Evolutionary conservation across 352 stramenopile species (phyloP).

Genomic region (Pythium brassicae): DNA sequence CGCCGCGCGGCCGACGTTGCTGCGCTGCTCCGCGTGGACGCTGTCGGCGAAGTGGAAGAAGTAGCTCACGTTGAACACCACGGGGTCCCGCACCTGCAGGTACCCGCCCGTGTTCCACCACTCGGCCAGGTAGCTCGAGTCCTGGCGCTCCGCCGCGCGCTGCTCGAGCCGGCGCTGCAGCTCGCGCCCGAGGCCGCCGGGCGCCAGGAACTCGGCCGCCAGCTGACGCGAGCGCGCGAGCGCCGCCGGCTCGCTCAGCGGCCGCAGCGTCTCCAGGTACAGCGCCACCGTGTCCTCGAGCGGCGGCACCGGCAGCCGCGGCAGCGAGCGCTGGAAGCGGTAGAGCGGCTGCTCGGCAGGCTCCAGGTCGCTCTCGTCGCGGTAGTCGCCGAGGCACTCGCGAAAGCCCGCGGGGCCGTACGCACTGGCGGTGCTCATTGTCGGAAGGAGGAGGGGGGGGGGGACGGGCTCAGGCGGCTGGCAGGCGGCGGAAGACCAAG

Average conservation of each 20-base stretch:
- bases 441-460: neutral
- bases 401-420: conserved; percentile 88
- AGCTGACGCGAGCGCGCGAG: conserved; percentile 65
- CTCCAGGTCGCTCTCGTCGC: conserved; percentile 67
- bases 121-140: conserved; percentile 69
- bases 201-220: conserved; percentile 62
- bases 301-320: conserved; percentile 87
- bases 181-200: conserved; percentile 52
- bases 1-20: conserved; percentile 67
- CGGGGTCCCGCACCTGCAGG: conserved; percentile 68
- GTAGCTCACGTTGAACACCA: conserved; percentile 90
- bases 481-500: neutral
- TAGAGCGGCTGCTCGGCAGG: conserved; percentile 55
- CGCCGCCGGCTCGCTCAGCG: conserved; percentile 75
- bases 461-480: neutral
- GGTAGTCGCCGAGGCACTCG: conserved; percentile 92
- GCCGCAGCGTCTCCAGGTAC: conserved; percentile 87
- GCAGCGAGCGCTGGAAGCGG: conserved; percentile 80
- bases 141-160: conserved; percentile 46
- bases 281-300: conserved; percentile 87
- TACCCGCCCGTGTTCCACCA: conserved; percentile 84
- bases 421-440: neutral
- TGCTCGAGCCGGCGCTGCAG: conserved; percentile 70
- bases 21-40: conserved; percentile 48
- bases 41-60: conserved; percentile 83